phyloP scores from a whole-genome alignment of 2,329 filamentous ascomycete species.

The Colletotrichum sp. region DNA sequence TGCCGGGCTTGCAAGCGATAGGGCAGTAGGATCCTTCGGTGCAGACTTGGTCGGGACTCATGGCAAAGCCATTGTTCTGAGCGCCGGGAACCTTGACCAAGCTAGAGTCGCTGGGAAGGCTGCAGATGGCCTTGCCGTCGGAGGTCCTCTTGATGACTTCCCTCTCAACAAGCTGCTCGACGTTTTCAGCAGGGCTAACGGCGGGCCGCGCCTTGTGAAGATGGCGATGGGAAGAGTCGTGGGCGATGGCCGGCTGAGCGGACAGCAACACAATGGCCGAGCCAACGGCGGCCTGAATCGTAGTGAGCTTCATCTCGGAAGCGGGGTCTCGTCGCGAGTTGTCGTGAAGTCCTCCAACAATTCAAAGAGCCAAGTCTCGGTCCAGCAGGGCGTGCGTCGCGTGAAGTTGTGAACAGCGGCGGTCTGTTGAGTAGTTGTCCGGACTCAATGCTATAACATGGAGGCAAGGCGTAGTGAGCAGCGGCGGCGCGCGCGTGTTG shows the following conservation, averaged over 20 bases:
- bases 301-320: constrained; percentile 57
- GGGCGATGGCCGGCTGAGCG: constrained; percentile 40
- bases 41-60: constrained; percentile 77
- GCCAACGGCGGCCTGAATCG: constrained; percentile 53
- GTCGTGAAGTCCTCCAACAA: not conserved
- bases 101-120: constrained; percentile 70
- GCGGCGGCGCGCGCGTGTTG: constrained; percentile 1
- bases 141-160: constrained; percentile 31
- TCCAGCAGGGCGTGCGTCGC: constrained; percentile 6
- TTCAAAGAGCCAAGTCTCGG: not conserved
- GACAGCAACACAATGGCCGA: constrained; percentile 53
- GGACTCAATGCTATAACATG: constrained; percentile 17
- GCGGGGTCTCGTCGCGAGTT: constrained; percentile 18
- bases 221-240: constrained; percentile 46
- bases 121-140: constrained; percentile 48
- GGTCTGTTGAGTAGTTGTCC: not conserved
- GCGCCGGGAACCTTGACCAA: constrained; percentile 68
- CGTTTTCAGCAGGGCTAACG: not conserved
- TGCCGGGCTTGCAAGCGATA: constrained; percentile 76
- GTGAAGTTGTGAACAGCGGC: not conserved
- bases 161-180: constrained; percentile 8
- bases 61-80: constrained; percentile 77
- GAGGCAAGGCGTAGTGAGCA: not conserved
- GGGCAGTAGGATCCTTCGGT: constrained; percentile 73
- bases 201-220: constrained; percentile 20